phyloP scores from a whole-genome alignment of 768 basidiomycete genomes.

The Tylopilus sp. region DNA sequence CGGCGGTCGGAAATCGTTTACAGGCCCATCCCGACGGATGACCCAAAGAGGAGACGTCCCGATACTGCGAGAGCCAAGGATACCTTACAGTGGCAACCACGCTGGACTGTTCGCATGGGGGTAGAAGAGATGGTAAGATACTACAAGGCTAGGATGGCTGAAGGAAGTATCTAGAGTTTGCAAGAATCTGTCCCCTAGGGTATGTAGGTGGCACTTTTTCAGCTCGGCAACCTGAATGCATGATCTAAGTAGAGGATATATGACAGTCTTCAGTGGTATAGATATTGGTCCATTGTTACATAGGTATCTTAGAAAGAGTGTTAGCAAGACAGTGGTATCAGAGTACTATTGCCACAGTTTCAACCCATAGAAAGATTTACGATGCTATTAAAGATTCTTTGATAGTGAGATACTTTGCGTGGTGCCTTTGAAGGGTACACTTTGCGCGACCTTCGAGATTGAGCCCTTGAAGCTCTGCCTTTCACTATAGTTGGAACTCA shows the following conservation, averaged over 20 bases:
- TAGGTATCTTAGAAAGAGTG: conserved; percentile 10
- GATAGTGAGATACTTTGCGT: conserved; percentile 10
- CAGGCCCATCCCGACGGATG: conserved; percentile 83
- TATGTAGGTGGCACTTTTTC: neutral
- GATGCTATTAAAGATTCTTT: conserved; percentile 8
- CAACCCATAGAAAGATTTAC: neutral
- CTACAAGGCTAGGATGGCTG: conserved; percentile 86
- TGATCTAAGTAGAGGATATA: conserved; percentile 16
- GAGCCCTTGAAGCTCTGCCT: conserved; percentile 52
- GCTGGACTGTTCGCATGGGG: conserved; percentile 91
- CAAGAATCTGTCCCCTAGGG: neutral
- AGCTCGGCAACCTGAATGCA: too few species aligned
- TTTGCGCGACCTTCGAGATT: conserved; percentile 46
- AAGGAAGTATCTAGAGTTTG: conserved; percentile 62
- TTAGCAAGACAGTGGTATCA: conserved; percentile 8
- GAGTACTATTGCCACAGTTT: conserved; percentile 14
- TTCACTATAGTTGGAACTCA: conserved; percentile 40
- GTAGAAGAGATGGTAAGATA: conserved; percentile 94
- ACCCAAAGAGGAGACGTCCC: conserved; percentile 91
- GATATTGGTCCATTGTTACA: conserved; percentile 10
- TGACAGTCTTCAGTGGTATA: conserved; percentile 1
- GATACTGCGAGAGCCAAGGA: conserved; percentile 91
- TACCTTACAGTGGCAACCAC: conserved; percentile 82
- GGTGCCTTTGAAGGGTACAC: conserved; percentile 12
- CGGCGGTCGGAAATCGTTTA: conserved; percentile 67